phyloP scores from a whole-genome alignment of 352 stramenopile genomes.

The Phytophthora idaei region DNA sequence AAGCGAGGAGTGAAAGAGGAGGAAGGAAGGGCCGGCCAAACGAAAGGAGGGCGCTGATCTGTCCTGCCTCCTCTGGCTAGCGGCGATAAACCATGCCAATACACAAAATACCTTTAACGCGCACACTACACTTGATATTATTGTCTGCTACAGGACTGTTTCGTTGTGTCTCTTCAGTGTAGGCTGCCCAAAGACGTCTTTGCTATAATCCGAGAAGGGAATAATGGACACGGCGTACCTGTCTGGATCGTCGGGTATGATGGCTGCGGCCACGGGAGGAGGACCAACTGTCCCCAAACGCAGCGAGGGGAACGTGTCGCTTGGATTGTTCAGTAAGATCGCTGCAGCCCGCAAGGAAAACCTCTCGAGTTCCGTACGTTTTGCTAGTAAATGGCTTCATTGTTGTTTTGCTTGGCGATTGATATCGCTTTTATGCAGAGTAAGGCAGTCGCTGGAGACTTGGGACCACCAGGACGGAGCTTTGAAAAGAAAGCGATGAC shows the following conservation, averaged over 20 bases:
- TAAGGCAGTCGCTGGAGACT: slow-evolving; percentile 16
- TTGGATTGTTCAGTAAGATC: slow-evolving; percentile 81
- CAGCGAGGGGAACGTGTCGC: slow-evolving; percentile 50
- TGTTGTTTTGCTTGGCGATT: not conserved
- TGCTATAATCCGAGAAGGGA: not conserved
- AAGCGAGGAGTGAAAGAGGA: slow-evolving; percentile 33
- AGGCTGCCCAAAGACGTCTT: not conserved
- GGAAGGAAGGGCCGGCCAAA: slow-evolving; percentile 13
- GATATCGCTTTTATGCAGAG: slow-evolving; percentile 12
- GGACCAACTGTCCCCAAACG: slow-evolving; percentile 17
- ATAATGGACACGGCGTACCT: slow-evolving; percentile 30
- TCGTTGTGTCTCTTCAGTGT: slow-evolving; percentile 28
- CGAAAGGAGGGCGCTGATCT: slow-evolving; percentile 18
- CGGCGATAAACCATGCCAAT: slow-evolving; percentile 37
- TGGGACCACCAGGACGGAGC: slow-evolving; percentile 14
- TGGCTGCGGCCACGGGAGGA: slow-evolving; percentile 9
- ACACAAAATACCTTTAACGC: slow-evolving; percentile 43
- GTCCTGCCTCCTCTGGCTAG: slow-evolving; percentile 22
- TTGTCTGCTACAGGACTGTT: slow-evolving; percentile 21
- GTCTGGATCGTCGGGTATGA: slow-evolving; percentile 18
- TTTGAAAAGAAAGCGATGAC: slow-evolving; percentile 29
- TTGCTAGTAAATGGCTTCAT: not conserved
- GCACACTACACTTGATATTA: not conserved
- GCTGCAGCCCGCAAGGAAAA: slow-evolving; percentile 73
- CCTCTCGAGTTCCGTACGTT: slow-evolving; percentile 52